These are phyloP conservation scores for Teunomyces pallodes DNA, from an alignment of 805 yeast genomes.

Conservation along the genomic window DNA sequence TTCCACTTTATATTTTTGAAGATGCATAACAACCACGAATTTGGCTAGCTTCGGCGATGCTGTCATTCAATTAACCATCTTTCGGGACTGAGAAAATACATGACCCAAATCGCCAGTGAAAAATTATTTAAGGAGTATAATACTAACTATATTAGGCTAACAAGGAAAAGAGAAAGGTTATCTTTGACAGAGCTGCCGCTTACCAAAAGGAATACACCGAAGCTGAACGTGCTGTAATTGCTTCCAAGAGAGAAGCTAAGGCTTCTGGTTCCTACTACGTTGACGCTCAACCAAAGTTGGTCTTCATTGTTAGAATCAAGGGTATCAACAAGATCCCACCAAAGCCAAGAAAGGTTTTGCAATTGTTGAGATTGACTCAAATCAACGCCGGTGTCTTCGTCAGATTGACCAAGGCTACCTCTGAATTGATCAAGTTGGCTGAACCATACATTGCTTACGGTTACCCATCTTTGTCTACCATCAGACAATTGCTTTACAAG, in stretches of 20 bases:
- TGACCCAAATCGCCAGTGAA: constrained; percentile 2
- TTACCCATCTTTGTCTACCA: constrained; percentile 91
- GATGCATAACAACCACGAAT: constrained; percentile 48
- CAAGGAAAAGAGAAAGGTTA: constrained; percentile 59
- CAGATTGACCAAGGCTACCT: constrained; percentile 92
- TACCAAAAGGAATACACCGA: constrained; percentile 92
- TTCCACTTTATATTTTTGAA: constrained; percentile 36
- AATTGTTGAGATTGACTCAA: constrained; percentile 88
- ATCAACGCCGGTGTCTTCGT: constrained; percentile 94
- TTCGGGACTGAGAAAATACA: constrained; percentile 68
- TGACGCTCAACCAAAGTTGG: constrained; percentile 91
- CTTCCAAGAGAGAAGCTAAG: constrained; percentile 91
- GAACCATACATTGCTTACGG: constrained; percentile 98
- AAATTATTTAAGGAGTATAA: not conserved
- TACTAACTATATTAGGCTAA: constrained; percentile 42
- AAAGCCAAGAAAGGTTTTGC: constrained; percentile 98
- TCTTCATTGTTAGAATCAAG: constrained; percentile 96
- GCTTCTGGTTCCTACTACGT: constrained; percentile 93
- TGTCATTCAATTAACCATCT: constrained; percentile 80
- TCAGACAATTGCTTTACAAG: constrained; percentile 93
- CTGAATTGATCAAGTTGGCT: constrained; percentile 87
- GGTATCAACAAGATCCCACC: constrained; percentile 99
- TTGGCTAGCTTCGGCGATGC: constrained; percentile 71
- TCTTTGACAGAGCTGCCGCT: constrained; percentile 93
- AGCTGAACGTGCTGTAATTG: constrained; percentile 83